Percentiles rank a stretch among this genome's conserved stretches.
Evolutionary conservation across 306 rosid species (phyloP).

Genomic region (Medicago truncatula): MtrunA17r5.0-ANR NC_053049.1:39242501-39243000

Average conservation of each 20-base stretch:
- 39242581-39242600: not conserved
- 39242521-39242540: not conserved
- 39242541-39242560: not conserved
- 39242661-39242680: no score
- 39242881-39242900: not conserved
- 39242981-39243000: constrained; percentile 94
- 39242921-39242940: constrained; percentile 68
- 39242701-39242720: no score
- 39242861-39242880: not conserved
- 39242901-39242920: not conserved
- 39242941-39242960: constrained; percentile 91
- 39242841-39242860: not conserved
- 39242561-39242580: not conserved
- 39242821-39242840: not conserved
- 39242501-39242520: not conserved
- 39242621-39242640: no score
- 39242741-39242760: no score
- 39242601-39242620: no score
- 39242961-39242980: constrained; percentile 95
- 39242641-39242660: no score
- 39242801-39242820: not conserved
- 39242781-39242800: no score
- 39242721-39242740: no score
- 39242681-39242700: no score
- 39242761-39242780: no score